Conservation (phyloP, 208 protist genomes). For the Acanthamoeba castellanii region DNA sequence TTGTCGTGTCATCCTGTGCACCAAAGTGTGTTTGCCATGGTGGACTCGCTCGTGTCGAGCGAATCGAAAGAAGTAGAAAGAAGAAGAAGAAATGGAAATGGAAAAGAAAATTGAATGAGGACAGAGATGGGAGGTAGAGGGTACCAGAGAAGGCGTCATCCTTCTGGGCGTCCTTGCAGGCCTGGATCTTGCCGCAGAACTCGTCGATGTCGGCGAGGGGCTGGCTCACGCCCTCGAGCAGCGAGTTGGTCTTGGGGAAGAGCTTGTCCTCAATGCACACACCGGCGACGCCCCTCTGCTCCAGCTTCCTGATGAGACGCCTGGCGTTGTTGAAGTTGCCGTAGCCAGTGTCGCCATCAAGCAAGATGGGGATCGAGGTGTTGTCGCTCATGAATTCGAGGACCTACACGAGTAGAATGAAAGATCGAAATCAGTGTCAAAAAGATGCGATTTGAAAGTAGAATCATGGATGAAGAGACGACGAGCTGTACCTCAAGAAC, state of each 20-base stretch:
- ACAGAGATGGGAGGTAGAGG: neutral
- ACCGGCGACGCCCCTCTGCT: constrained; percentile 89
- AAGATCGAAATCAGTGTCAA: neutral
- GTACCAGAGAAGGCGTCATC: constrained; percentile 69
- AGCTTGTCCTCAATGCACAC: constrained; percentile 92
- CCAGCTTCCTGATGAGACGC: constrained; percentile 89
- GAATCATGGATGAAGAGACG: too few relatives aligned
- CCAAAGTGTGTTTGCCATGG: constrained; percentile 51
- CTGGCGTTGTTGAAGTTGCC: constrained; percentile 92
- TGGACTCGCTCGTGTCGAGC: neutral
- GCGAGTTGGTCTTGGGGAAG: constrained; percentile 92
- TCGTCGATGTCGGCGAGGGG: constrained; percentile 90
- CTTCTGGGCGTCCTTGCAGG: constrained; percentile 90
- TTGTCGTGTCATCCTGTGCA: constrained; percentile 36
- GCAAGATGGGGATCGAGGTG: constrained; percentile 90
- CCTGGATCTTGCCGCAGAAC: constrained; percentile 90
- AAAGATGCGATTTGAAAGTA: neutral
- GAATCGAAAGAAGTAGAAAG: neutral
- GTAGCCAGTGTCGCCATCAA: constrained; percentile 92
- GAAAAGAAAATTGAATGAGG: neutral
- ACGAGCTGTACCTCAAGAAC: constrained; percentile 39
- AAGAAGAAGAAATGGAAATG: too few relatives aligned
- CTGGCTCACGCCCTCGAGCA: constrained; percentile 86
- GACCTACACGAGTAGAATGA: constrained; percentile 70
- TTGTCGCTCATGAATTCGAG: constrained; percentile 90